Conservation (phyloP, 1,284 basidiomycete genomes). For the Cutaneotrichosporon cutaneum region DNA sequence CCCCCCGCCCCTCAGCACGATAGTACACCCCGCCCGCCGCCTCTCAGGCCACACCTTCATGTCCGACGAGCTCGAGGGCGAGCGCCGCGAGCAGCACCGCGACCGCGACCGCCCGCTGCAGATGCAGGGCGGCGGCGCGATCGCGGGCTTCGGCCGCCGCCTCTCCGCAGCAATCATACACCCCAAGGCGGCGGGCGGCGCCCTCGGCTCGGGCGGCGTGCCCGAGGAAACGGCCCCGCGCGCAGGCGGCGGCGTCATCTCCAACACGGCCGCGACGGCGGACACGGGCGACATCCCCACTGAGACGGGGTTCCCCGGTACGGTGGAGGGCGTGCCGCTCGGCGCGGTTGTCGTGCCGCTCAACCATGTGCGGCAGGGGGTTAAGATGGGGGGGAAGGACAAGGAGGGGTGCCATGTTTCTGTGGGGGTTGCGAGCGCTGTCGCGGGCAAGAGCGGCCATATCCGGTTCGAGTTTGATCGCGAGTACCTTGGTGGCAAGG, state of each 20-base stretch:
- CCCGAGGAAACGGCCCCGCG: neutral
- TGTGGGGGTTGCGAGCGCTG: slow-evolving; percentile 12
- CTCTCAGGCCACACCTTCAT: slow-evolving; percentile 16
- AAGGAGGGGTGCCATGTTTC: slow-evolving; percentile 11
- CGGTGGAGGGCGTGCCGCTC: slow-evolving; percentile 38
- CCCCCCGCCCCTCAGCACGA: neutral
- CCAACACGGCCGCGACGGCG: slow-evolving; percentile 24
- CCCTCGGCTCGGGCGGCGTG: too few species aligned
- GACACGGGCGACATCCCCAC: slow-evolving; percentile 28
- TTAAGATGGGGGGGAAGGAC: slow-evolving; percentile 7
- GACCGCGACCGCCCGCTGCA: too few species aligned
- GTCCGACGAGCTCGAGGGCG: neutral
- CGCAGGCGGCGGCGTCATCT: neutral
- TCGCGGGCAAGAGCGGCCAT: slow-evolving; percentile 32
- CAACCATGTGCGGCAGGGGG: slow-evolving; percentile 32
- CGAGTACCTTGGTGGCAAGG: slow-evolving; percentile 50
- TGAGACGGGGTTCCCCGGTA: slow-evolving; percentile 45
- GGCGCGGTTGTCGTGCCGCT: slow-evolving; percentile 36
- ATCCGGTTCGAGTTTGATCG: slow-evolving; percentile 50
- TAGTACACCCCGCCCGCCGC: neutral
- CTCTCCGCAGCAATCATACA: slow-evolving; percentile 22
- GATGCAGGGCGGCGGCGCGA: slow-evolving; percentile 27
- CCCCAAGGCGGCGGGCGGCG: neutral
- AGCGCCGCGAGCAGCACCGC: too few species aligned
- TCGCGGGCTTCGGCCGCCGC: slow-evolving; percentile 36